Evolutionary conservation across 2,329 filamentous ascomycete species (phyloP), one percentile per base, ranked within the genome.

Genomic region (Cadophora luteo-olivacea): DNA sequence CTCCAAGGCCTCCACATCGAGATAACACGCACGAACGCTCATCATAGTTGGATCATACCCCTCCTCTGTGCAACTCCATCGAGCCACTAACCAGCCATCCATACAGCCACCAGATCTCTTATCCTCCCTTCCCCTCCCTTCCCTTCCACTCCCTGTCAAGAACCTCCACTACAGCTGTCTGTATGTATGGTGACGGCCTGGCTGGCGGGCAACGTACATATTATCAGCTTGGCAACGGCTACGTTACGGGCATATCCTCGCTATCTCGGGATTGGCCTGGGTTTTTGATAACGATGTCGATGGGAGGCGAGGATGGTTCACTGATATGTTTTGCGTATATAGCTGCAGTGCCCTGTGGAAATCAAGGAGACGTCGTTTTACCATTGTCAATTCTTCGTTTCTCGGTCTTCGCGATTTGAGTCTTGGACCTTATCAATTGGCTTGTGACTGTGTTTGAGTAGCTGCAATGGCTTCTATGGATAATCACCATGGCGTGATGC

Each of bases 201-300:
- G 22, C 51, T 41, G 63, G 41, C 63, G 62, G 63, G 51, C 64
- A 66, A 61, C 64, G 33, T 29, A 51, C 64, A 61, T 57, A 49
- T 51, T 33, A 29, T 66, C 57, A 57, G 51, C 64, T 66, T 66
- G 45, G 64, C 64, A 51, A 38, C 22, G 32, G 41, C 45, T 41
- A 36, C n/a, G 45, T 61, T 48, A n/a, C 33, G n/a, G 36, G 57
- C 57, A 48, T 48, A 48, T 54, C 49, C 33, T 24, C 45, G 54
- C 12, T 49, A 38, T n/a, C 24, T 58, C 55, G 19, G 16, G 33
- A 5, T 66, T 45, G 41, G 41, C 3, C 16, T 45, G 41, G 41
- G 41, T 16, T 45, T 45, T 38, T 25, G 54, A 60, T 60, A 49
- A 65, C 25, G 29, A 63, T 49, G 61, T 32, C 4, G 38, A 29